Base-by-base conservation (phyloP, 2,329 filamentous ascomycete genomes). In the Dryadomyces quercivorus region DNA sequence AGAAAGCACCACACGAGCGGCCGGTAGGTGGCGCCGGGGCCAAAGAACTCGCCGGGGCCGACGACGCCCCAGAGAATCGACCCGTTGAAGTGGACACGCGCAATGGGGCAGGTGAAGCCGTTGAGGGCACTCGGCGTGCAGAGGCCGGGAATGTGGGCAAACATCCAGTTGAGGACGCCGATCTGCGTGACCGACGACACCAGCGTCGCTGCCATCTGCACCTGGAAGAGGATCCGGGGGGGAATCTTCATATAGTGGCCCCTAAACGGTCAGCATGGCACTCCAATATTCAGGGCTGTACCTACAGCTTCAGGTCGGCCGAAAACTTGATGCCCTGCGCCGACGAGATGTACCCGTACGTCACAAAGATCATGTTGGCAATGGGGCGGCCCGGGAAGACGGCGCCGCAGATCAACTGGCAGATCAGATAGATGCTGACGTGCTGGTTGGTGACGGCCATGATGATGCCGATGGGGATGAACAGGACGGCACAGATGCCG, bases 381-480 rank as follows among this genome's bases (percentile, higher is more conserved):
- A 94, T 87, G 1, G 89, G 89, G 1, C 86, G 84, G 31, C 89
- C 89, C 0, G 88, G 88, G 65, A 94, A 94, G 16, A 89, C 75
- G 51, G 80, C 82, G 53, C 89, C 89, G 59, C 87, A 92, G 59
- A 93, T 84, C 55, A 94, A 77, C 68, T 93, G 88, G 66, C 88
- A 92, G 62, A 93, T 87, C 40, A 93, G 77, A 66, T 92, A 93
- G 60, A 92, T 88, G 66, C 84, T 88, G 67, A 83, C 88, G 67
- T 93, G 87, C 65, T 92, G 88, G 66, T 93, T 94, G 10, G 89
- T 94, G 60, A 94, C 88, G 16, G 88, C 89, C 86, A 93, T 94
- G 63, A 95, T 86, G 65, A 94, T 93, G 57, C 89, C 89, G 59
- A 93, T 92, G 12, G 89, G 89, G 56, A 95, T 88, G 71, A 94